Evolutionary conservation across 306 rosid species (phyloP), one percentile per base, ranked within the genome.

Genomic region (Trifolium dubium): DNA sequence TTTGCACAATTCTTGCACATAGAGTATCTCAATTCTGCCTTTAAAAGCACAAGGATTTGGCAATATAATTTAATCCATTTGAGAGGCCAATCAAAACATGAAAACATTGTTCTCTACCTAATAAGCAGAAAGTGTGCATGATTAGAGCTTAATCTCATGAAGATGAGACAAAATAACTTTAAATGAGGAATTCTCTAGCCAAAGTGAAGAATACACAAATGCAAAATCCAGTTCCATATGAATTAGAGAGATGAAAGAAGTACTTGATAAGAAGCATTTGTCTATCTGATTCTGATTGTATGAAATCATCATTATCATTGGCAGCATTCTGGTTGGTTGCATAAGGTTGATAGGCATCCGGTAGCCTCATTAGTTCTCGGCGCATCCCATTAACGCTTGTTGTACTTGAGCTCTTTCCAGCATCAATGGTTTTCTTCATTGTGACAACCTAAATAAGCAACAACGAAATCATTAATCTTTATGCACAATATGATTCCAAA

Each of bases 251-350:
- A 63, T 49, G 56, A 30, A 66, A 30, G 23, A 53, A 10, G 11
- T 88, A 92, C 97, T 77, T 95, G 67, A 92, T 95, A 66, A 92
- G 96, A 78, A 95, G 99, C 86, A 83, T 71, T 76, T 92, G 98
- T 70, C 93, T 85, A 81, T 95, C 98, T 37, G 98, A 95, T 81
- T 92, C 99, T 28, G 99, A 95, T 43, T 90, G 72, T 70, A 95
- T 88, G 85, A 89, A 85, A 78, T 92, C 96, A 18, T 92, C 98
- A 54, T 80, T 86, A 58, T 86, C 87, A 28, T 80, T 80, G 50
- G 88, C 84, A 80, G 80, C 19, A 76, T 86, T 88, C 10, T 77
- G 88, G 83, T 83, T 79, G 81, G 88, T 78, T 59, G 82, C 58
- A 37, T 86, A 79, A 59, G 71, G 64, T 79, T 86, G 92, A 69